These are phyloP conservation scores for Vaucheria bursata DNA, from an alignment of 352 stramenopile genomes.

Conservation along the genomic window DNA sequence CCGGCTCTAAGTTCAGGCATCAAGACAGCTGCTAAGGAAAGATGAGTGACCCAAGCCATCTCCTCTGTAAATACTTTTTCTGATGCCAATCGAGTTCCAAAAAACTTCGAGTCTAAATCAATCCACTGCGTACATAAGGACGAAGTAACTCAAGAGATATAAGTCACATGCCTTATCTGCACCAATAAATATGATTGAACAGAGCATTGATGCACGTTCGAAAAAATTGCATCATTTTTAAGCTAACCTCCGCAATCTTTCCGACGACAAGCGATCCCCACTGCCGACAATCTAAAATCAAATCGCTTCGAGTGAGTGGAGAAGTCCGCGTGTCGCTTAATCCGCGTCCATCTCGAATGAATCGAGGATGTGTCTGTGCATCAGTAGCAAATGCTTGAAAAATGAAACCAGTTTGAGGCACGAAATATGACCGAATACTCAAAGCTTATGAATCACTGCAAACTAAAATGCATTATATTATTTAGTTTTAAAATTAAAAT, in stretches of 20 bases:
- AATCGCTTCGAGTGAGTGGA: conserved; percentile 46
- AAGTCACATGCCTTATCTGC: neutral
- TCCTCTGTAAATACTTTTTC: conserved; percentile 56
- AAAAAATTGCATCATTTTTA: neutral
- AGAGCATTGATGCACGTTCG: neutral
- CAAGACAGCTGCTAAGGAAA: conserved; percentile 86
- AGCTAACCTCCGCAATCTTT: conserved; percentile 44
- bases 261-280: conserved; percentile 48
- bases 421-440: too few species aligned
- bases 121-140: conserved; percentile 3
- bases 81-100: conserved; percentile 16
- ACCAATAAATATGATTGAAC: neutral
- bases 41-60: conserved; percentile 86
- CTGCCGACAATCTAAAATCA: conserved; percentile 42
- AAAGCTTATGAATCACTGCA: too few species aligned
- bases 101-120: neutral
- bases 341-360: conserved; percentile 35
- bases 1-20: conserved; percentile 61
- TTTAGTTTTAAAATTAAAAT: neutral
- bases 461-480: too few species aligned
- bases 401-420: neutral
- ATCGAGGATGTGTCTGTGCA: conserved; percentile 44
- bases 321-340: conserved; percentile 37
- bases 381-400: neutral
- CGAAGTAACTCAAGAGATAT: neutral